Evolutionary conservation across 176 grass and related monocot genomes (phyloP).

Genomic region (Juncus inflexus): DNA sequence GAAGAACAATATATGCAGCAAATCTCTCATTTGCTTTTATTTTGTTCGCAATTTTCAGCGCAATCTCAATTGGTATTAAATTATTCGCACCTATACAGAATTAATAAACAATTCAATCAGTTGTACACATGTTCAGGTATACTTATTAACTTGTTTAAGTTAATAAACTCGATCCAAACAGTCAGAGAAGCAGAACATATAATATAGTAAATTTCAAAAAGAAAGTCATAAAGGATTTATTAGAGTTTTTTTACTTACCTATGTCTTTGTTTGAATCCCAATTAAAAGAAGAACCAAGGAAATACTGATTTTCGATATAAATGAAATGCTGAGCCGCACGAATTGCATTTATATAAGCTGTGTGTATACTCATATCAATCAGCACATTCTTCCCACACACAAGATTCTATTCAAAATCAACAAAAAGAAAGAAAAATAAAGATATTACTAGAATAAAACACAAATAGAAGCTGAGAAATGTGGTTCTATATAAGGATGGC

Average conservation of each 20-base stretch:
- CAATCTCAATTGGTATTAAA: constrained; percentile 77
- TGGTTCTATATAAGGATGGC: not conserved
- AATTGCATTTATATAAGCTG: constrained; percentile 74
- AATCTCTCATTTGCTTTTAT: constrained; percentile 60
- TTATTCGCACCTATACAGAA: constrained; percentile 47
- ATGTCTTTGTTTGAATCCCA: constrained; percentile 64
- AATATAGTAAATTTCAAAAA: not conserved
- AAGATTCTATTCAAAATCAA: constrained; percentile 50
- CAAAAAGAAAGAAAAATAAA: not conserved
- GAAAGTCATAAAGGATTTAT: not conserved
- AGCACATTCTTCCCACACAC: constrained; percentile 70
- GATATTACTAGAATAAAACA: not conserved
- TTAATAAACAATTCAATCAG: too few relatives aligned
- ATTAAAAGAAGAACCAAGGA: constrained; percentile 73
- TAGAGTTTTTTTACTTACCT: constrained; percentile 31
- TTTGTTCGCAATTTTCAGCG: constrained; percentile 70
- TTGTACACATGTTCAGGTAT: too few relatives aligned
- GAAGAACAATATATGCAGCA: constrained; percentile 64
- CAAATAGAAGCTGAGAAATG: not conserved
- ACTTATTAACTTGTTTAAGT: too few relatives aligned
- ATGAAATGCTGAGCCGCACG: constrained; percentile 71
- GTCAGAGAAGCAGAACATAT: not conserved
- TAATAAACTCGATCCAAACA: not conserved
- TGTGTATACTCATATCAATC: constrained; percentile 74
- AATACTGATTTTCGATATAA: constrained; percentile 91